A percentile compares a stretch with the other conserved stretches of the same genome.
Conservation (phyloP, 2,329 filamentous ascomycete species). For the Zalaria sp. region DNA sequence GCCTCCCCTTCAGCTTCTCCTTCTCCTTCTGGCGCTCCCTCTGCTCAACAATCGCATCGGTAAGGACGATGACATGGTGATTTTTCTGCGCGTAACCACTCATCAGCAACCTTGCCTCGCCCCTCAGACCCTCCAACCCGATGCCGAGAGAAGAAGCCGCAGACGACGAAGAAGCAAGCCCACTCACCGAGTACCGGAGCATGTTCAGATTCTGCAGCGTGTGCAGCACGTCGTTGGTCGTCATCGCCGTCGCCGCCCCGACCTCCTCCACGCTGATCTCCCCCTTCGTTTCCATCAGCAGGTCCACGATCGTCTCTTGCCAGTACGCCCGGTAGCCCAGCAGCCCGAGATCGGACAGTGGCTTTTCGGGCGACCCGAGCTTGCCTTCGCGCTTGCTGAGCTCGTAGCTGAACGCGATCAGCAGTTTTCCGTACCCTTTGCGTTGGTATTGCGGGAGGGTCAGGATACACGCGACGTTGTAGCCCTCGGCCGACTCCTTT, state of each 20-base stretch:
- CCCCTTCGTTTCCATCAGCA: conserved; percentile 57
- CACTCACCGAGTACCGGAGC: conserved; percentile 66
- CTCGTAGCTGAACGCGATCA: conserved; percentile 97
- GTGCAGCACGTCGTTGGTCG: conserved; percentile 91
- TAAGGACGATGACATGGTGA: conserved; percentile 89
- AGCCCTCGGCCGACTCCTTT: conserved; percentile 90
- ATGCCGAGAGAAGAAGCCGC: no score
- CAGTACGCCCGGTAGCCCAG: conserved; percentile 94
- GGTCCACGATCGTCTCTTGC: conserved; percentile 85
- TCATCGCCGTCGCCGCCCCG: conserved; percentile 73
- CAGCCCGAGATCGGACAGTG: conserved; percentile 81
- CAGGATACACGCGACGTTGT: conserved; percentile 96
- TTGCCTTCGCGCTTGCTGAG: conserved; percentile 91
- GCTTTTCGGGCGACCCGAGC: conserved; percentile 91
- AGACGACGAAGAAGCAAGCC: no score
- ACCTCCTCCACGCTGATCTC: conserved; percentile 75
- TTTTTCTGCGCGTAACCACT: conserved; percentile 42
- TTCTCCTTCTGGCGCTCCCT: conserved; percentile 55
- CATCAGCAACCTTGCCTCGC: neutral
- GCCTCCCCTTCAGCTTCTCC: conserved; percentile 62
- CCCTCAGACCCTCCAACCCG: no score
- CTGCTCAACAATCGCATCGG: conserved; percentile 61
- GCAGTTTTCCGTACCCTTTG: conserved; percentile 79
- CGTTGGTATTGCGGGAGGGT: conserved; percentile 93
- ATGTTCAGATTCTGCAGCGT: conserved; percentile 89